Evolutionary conservation across 495 filamentous ascomycete genomes (phyloP).

Genomic region (Tuber umbilicatum): DNA sequence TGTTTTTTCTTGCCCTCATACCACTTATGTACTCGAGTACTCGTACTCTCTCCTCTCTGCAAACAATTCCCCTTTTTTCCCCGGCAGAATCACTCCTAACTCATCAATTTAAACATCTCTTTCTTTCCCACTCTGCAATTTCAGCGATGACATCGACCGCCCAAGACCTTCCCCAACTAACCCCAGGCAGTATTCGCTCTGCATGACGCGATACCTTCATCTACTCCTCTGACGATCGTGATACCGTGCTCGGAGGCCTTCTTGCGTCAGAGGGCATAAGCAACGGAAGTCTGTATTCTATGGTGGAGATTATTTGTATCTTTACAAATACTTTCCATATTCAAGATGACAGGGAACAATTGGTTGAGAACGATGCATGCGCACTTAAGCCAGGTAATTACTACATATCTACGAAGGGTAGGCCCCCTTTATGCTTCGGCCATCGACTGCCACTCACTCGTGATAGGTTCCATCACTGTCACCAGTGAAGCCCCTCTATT

Average conservation of each 20-base stretch:
- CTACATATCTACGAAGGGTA: conserved; percentile 35
- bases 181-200: conserved; percentile 29
- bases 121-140: not conserved
- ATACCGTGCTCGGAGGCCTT: conserved; percentile 40
- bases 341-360: conserved; percentile 30
- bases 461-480: conserved; percentile 26
- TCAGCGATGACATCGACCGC: not conserved
- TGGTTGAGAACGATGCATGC: conserved; percentile 35
- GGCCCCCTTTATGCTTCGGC: conserved; percentile 18
- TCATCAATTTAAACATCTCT: not conserved
- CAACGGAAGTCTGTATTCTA: conserved; percentile 43
- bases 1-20: not conserved
- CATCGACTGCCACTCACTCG: conserved; percentile 35
- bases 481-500: conserved; percentile 39
- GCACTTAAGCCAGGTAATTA: conserved; percentile 41
- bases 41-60: not conserved
- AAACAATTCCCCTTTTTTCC: not conserved
- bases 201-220: conserved; percentile 41
- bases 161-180: not conserved
- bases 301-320: conserved; percentile 41
- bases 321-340: conserved; percentile 29
- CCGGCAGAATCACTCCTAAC: not conserved
- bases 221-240: conserved; percentile 40
- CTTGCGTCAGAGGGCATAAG: conserved; percentile 43
- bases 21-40: not conserved